Base-by-base conservation (phyloP, 805 yeast genomes). In the Torulaspora quercuum region DNA sequence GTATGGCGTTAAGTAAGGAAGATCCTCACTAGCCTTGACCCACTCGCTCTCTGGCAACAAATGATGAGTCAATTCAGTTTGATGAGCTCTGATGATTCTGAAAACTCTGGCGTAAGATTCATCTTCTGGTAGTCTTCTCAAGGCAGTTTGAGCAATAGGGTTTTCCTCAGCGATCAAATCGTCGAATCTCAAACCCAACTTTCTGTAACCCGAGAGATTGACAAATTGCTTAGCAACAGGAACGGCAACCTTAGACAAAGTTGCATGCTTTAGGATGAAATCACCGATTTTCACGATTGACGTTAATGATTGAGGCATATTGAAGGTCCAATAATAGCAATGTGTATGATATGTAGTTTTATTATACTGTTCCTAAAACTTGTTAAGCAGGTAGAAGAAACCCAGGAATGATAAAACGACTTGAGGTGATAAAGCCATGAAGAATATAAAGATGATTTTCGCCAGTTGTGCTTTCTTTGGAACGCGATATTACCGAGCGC, bases 71-170 rank as follows among this genome's bases (percentile, higher is more conserved):
- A 89, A 72, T 32, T 89, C 75, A 39, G 78, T 74, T 73, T 92
- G 98, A 63, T 82, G 89, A 45, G 97, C 96, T 51, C 94, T 85
- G 49, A 90, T 72, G 48, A 85, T 75, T 73, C 98, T 85, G 78
- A 72, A 92, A 61, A 82, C 82, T 73, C 98, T 86, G 48, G 94
- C 87, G 67, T 90, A 92, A 28, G 78, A 68, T 64, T 82, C 95
- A 37, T 77, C 78, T 34, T 76, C 76, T 50, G 96, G 95, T 57
- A 92, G 71, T 76, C 98, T 86, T 47, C 76, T 66, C 45, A 92
- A 69, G 38, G 97, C 97, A 60, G 78, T 86, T 71, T 87, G 90
- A 69, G 82, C 75, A 37, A 78, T 69, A 55, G 89, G 89, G 63
- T 72, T 82, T 71, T 92, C 98, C 69, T 92, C 98, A 49, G 74